Conservation (phyloP, 2,329 filamentous ascomycete species). For the Pseudocercospora crystallina region DNA sequence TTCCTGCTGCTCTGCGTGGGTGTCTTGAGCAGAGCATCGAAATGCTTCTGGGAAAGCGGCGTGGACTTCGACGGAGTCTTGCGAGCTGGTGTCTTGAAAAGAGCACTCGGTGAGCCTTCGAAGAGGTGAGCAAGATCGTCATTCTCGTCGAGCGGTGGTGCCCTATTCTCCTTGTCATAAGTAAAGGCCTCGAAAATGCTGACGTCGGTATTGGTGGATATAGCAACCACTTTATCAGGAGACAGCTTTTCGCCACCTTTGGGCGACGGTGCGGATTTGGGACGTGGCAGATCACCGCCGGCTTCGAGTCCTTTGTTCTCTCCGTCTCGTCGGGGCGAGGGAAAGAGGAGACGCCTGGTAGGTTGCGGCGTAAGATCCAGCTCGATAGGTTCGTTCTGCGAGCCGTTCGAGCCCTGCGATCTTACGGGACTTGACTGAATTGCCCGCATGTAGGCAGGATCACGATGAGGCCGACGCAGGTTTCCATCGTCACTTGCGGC, state of each 20-base stretch:
- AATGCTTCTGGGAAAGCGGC: conserved; percentile 51
- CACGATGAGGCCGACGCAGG: conserved; percentile 25
- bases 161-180: conserved; percentile 60
- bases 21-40: conserved; percentile 47
- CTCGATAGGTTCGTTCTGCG: conserved; percentile 49
- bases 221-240: conserved; percentile 15
- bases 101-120: conserved; percentile 58
- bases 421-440: conserved; percentile 63
- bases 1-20: conserved; percentile 43
- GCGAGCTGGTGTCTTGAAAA: conserved; percentile 50
- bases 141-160: conserved; percentile 50
- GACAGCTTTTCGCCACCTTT: conserved; percentile 6
- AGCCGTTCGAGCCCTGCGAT: conserved; percentile 41
- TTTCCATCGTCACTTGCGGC: conserved; percentile 31
- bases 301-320: conserved; percentile 63
- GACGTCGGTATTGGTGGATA: conserved; percentile 20
- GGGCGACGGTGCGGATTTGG: conserved; percentile 15
- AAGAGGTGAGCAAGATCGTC: conserved; percentile 62
- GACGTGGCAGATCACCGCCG: conserved; percentile 9
- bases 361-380: conserved; percentile 58
- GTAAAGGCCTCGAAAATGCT: conserved; percentile 39
- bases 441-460: conserved; percentile 50
- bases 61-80: conserved; percentile 57
- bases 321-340: conserved; percentile 69
- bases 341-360: conserved; percentile 72